phyloP scores from a whole-genome alignment of 2,329 filamentous ascomycete species.

The Penicillium verrucosum region DNA sequence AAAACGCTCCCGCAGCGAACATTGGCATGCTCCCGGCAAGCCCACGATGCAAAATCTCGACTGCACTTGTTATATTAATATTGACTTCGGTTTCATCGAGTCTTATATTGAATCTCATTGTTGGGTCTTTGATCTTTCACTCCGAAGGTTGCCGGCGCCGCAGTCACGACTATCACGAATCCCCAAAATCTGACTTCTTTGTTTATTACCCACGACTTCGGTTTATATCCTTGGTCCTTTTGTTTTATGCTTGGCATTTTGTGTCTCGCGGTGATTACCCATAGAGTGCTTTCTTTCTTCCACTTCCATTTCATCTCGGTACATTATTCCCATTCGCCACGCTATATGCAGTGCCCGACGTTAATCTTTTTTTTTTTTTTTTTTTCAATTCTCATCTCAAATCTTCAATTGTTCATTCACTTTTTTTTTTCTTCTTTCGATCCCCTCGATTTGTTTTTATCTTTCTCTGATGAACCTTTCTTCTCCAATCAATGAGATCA shows the following conservation, averaged over 20 bases:
- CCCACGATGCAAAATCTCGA: conserved; percentile 11
- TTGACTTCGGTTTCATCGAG: not conserved
- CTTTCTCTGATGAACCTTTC: conserved; percentile 3
- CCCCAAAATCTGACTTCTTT: conserved; percentile 25
- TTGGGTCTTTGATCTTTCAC: conserved; percentile 15
- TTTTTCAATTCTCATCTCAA: conserved; percentile 19
- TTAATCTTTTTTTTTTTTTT: conserved; percentile 27
- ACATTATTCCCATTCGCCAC: conserved; percentile 29
- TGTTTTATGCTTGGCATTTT: conserved; percentile 39
- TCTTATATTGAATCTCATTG: not conserved
- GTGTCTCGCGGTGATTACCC: conserved; percentile 35
- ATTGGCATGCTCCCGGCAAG: conserved; percentile 25
- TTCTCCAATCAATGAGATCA: conserved; percentile 12
- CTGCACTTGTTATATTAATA: not conserved
- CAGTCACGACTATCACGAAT: conserved; percentile 40
- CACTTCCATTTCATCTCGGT: conserved; percentile 28
- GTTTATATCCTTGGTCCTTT: conserved; percentile 39
- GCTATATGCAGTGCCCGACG: conserved; percentile 23
- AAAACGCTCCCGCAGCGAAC: conserved; percentile 31
- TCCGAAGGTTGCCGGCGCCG: conserved; percentile 18
- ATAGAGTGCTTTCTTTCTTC: conserved; percentile 37
- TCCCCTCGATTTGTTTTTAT: conserved; percentile 7
- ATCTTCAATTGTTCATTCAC: conserved; percentile 26
- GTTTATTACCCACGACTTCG: conserved; percentile 29
- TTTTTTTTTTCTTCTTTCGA: conserved; percentile 21